Evolutionary conservation across 1,284 basidiomycete genomes (phyloP).

Genomic region (Pseudozyma thailandica): DNA sequence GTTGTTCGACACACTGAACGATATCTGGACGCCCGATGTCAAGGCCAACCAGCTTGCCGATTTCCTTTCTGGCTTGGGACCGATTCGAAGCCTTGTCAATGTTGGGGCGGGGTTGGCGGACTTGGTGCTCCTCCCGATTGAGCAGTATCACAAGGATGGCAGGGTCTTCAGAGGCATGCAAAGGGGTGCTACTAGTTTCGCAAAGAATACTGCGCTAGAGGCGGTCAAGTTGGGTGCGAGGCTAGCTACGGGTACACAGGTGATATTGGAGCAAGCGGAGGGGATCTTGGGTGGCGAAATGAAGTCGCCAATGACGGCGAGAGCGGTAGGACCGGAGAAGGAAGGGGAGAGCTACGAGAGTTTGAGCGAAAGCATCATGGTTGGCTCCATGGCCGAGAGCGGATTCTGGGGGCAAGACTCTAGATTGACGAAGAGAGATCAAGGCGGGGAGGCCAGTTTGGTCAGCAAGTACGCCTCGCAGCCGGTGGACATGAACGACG

Average conservation of each 20-base stretch:
- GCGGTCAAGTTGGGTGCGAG: constrained; percentile 93
- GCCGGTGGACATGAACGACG: constrained; percentile 83
- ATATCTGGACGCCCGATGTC: constrained; percentile 98
- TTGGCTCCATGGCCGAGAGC: constrained; percentile 7
- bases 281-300: constrained; percentile 78
- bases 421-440: neutral
- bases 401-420: constrained; percentile 3
- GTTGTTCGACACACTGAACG: constrained; percentile 89
- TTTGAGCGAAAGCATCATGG: constrained; percentile 34
- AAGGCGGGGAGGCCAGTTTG: constrained; percentile 1
- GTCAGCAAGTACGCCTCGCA: constrained; percentile 92
- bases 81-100: constrained; percentile 88
- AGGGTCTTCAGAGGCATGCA: constrained; percentile 92
- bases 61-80: constrained; percentile 94
- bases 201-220: constrained; percentile 91
- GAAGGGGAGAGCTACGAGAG: constrained; percentile 29
- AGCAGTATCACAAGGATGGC: constrained; percentile 96
- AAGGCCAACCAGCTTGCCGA: constrained; percentile 97
- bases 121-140: constrained; percentile 91
- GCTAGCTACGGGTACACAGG: constrained; percentile 94
- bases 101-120: constrained; percentile 96
- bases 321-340: constrained; percentile 71
- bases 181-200: constrained; percentile 89
- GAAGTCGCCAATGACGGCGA: constrained; percentile 75
- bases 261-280: constrained; percentile 94